Base-by-base conservation (phyloP, 163 green algal genomes). In the Coccomyxa subellipsoidea region DNA sequence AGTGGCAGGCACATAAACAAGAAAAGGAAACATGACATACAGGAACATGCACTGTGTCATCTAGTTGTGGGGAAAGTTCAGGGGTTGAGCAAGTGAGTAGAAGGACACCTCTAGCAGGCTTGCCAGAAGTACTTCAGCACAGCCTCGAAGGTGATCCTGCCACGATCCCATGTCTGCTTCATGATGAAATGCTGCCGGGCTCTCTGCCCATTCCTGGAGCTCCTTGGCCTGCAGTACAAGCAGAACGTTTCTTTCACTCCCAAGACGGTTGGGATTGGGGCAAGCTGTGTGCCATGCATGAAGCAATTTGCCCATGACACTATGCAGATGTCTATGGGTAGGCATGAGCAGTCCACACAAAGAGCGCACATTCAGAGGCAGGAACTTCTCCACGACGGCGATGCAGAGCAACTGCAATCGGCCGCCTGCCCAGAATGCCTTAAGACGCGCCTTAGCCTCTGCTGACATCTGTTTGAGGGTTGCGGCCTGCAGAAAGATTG, bases 131-230 rank as follows among this genome's bases (percentile, higher is more conserved):
- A 88, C 83, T 77, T 95, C 91, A 3, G 91, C 93, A 82, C 87
- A 93, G n/a, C 87, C 81, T 23, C 86, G 82, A 40, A 93, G 54
- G 78, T 86, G 87, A 37, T 96, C 93, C 76, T 90, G 77, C 85
- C 82, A 93, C 4, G 81, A 84, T 15, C 80, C 85, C 39, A 72
- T 71, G 34, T 92, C 89, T 7, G 84, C 79, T 73, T 90, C 83
- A 47, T 94, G 87, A 71, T 90, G 83, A 79, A 92, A 96, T 4
- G 86, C 85, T 89, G 96, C 92, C 0, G 89, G 81, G 15, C 71
- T 81, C 8, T 85, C 83, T 53, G 83, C 71, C 92, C 92, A 95
- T 18, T 89, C 86, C 72, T 92, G 84, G 40, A 96, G 54, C 34
- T 92, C 89, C 54, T 82, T 79, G 15, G 32, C 80, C 82, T 85